Evolutionary conservation across 1,284 basidiomycete genomes (phyloP).

Genomic region (Porogramme epimiltina): DNA sequence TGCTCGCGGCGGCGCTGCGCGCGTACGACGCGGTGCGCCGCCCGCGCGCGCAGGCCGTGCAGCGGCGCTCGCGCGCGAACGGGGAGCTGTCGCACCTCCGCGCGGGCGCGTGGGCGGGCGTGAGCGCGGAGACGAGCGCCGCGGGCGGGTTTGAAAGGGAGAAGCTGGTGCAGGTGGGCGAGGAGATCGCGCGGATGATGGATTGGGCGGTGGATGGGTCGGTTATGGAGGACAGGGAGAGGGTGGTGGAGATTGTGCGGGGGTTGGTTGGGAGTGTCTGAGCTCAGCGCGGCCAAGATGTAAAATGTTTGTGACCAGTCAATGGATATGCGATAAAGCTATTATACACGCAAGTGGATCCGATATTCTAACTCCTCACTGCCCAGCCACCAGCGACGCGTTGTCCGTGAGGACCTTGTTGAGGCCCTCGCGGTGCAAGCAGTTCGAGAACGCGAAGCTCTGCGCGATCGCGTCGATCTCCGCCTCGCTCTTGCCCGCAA

Average conservation of each 20-base stretch:
- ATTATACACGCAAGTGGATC: neutral
- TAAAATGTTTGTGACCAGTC: too few relatives aligned
- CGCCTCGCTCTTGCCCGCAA: conserved; percentile 52
- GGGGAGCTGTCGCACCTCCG: neutral
- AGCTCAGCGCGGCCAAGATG: too few relatives aligned
- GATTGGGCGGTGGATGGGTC: neutral
- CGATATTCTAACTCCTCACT: conserved; percentile 1
- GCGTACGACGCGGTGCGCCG: conserved; percentile 15
- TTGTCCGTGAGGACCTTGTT: conserved; percentile 49
- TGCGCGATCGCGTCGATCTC: conserved; percentile 63
- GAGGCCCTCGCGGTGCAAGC: conserved; percentile 48
- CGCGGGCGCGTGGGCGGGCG: neutral
- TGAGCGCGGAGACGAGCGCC: conserved; percentile 6
- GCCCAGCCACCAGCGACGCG: conserved; percentile 22
- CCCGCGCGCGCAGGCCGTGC: conserved; percentile 14
- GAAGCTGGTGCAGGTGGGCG: neutral
- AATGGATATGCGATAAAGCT: neutral
- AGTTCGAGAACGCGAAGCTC: conserved; percentile 64
- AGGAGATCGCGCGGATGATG: neutral
- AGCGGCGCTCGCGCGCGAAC: conserved; percentile 4
- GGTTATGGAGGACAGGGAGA: neutral
- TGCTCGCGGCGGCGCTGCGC: conserved; percentile 1
- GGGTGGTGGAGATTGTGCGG: neutral
- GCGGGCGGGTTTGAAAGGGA: conserved; percentile 6
- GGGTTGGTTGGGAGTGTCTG: too few relatives aligned